Percentiles rank a stretch among this genome's conserved stretches.
These are phyloP conservation scores for Agapanthus africanus DNA, from an alignment of 106 monocot species.

Conservation along the genomic window DNA sequence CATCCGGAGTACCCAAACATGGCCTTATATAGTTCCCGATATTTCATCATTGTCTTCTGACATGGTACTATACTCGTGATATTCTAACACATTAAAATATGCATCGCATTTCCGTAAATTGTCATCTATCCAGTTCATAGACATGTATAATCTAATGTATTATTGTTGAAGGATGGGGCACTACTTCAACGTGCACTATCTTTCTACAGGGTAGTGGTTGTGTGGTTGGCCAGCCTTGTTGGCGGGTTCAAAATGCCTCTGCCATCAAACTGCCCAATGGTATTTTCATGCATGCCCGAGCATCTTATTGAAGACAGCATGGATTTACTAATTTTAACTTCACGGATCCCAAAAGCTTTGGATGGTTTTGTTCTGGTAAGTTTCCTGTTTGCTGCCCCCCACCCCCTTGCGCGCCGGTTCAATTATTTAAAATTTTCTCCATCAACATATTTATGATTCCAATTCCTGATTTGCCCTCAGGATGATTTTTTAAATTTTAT, in stretches of 20 bases:
- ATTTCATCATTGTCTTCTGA: background rate
- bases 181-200: constrained; percentile 86
- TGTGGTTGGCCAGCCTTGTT: constrained; percentile 73
- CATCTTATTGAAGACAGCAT: constrained; percentile 94
- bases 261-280: constrained; percentile 75
- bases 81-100: background rate
- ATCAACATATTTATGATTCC: background rate
- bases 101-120: constrained; percentile 1
- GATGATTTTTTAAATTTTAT: constrained; percentile 98
- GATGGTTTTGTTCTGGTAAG: constrained; percentile 71
- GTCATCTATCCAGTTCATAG: background rate
- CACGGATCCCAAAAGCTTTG: constrained; percentile 78
- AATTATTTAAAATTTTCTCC: constrained; percentile 15
- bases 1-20: no score
- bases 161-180: constrained; percentile 62
- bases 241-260: constrained; percentile 96
- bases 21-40: background rate
- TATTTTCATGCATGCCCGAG: constrained; percentile 92
- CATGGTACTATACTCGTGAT: background rate
- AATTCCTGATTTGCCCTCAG: constrained; percentile 30
- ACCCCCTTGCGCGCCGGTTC: constrained; percentile 76
- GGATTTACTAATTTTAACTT: constrained; percentile 90
- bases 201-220: constrained; percentile 80
- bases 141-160: constrained; percentile 15
- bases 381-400: constrained; percentile 69